A percentile compares a stretch with the other conserved stretches of the same genome.
Evolutionary conservation across 1,139 yeast genomes (phyloP).

Genomic region (Hansenula sp.): DNA sequence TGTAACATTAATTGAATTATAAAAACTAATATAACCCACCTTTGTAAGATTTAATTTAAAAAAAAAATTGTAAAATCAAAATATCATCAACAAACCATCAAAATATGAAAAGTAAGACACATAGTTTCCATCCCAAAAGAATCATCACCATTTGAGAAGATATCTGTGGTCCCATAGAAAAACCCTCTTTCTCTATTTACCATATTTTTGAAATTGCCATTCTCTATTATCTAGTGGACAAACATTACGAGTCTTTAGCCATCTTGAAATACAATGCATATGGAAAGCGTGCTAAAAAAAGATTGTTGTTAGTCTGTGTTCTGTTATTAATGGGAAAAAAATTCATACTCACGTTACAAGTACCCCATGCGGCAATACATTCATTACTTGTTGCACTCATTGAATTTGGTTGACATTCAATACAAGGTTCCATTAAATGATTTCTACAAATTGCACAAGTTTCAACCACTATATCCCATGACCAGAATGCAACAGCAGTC

Average conservation of each 20-base stretch:
- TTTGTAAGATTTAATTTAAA: no score
- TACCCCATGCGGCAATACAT: constrained; percentile 97
- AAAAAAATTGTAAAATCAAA: background rate
- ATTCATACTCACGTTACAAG: constrained; percentile 59
- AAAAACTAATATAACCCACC: background rate
- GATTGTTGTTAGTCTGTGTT: constrained; percentile 3
- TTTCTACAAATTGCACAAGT: constrained; percentile 98
- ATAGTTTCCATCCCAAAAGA: background rate
- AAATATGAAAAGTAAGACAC: no score
- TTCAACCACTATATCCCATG: constrained; percentile 97
- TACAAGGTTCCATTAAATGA: constrained; percentile 98
- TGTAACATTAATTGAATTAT: no score
- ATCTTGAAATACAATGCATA: constrained; percentile 90
- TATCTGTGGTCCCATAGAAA: no score
- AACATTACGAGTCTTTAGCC: constrained; percentile 96
- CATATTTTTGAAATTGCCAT: constrained; percentile 87
- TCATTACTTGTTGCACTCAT: constrained; percentile 65
- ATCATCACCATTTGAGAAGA: constrained; percentile 1
- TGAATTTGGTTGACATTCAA: constrained; percentile 90
- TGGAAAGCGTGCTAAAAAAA: constrained; percentile 67
- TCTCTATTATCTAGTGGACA: constrained; percentile 96
- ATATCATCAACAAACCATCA: background rate
- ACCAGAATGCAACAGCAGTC: constrained; percentile 99
- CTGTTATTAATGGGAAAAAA: background rate
- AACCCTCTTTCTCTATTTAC: constrained; percentile 29